Evolutionary conservation across 345 rosid genomes (phyloP).

Genomic region (Arabis alpina): DNA sequence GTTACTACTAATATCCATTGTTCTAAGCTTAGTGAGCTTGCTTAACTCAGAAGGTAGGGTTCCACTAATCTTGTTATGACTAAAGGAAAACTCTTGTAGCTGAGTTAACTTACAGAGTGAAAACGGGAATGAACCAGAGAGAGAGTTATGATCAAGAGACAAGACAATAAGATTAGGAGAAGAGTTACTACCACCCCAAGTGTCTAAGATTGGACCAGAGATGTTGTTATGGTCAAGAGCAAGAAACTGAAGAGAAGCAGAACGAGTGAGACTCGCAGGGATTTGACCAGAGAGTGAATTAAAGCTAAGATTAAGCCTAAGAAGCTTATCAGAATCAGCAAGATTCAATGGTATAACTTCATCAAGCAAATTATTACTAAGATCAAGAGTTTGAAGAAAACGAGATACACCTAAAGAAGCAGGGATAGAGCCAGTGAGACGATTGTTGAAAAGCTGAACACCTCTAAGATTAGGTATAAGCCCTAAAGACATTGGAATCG

Average conservation of each 20-base stretch:
- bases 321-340: conserved; percentile 70
- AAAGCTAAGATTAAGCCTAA: conserved; percentile 64
- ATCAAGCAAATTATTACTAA: conserved; percentile 66
- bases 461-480: conserved; percentile 81
- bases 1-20: conserved; percentile 64
- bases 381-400: conserved; percentile 74
- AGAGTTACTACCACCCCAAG: conserved; percentile 47
- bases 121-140: conserved; percentile 64
- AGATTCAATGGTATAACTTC: conserved; percentile 64
- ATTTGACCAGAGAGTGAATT: conserved; percentile 60
- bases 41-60: conserved; percentile 57
- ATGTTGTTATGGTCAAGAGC: conserved; percentile 64
- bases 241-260: conserved; percentile 58
- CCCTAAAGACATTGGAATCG: conserved; percentile 65
- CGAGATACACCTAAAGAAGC: conserved; percentile 69
- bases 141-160: conserved; percentile 48
- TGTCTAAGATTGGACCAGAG: conserved; percentile 56
- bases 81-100: conserved; percentile 58
- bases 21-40: conserved; percentile 59
- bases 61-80: conserved; percentile 65
- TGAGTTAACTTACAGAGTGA: conserved; percentile 51
- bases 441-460: conserved; percentile 86
- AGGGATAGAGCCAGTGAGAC: conserved; percentile 80
- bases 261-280: conserved; percentile 53
- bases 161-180: conserved; percentile 45